phyloP scores from a whole-genome alignment of 1,284 basidiomycete genomes.

The Ustilago trichophora region DNA sequence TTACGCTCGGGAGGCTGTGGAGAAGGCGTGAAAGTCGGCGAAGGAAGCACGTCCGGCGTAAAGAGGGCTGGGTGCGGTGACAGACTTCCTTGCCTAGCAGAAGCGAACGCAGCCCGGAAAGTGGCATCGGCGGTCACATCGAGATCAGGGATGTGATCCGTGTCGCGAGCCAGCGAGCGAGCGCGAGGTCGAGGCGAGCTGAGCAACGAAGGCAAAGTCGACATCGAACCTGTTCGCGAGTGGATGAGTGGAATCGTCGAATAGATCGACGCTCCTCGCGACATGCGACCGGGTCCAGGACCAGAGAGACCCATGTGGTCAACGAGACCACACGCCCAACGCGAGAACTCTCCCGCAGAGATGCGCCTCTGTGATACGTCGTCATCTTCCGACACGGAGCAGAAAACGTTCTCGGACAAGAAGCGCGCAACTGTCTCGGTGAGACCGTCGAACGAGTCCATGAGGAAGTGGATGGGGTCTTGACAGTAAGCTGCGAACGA shows the following conservation, averaged over 20 bases:
- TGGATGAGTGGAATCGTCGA: conserved; percentile 46
- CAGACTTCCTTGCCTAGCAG: conserved; percentile 23
- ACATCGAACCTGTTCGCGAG: conserved; percentile 46
- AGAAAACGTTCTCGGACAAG: conserved; percentile 85
- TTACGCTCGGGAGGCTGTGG: conserved; percentile 31
- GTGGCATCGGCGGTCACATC: conserved; percentile 28
- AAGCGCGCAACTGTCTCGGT: conserved; percentile 86
- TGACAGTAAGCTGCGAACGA: conserved; percentile 85
- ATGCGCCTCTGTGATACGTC: conserved; percentile 71
- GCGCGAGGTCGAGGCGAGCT: conserved; percentile 37
- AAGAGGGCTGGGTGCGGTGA: conserved; percentile 36
- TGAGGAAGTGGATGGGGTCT: conserved; percentile 84
- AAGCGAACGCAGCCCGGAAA: conserved; percentile 16
- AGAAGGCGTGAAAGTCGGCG: conserved; percentile 44
- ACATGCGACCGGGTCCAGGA: conserved; percentile 24
- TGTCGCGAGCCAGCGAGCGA: conserved; percentile 30
- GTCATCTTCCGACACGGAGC: conserved; percentile 74
- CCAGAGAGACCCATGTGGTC: conserved; percentile 67
- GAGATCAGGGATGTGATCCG: conserved; percentile 18
- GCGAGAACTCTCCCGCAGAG: conserved; percentile 82
- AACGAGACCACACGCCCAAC: conserved; percentile 84
- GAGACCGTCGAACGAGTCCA: conserved; percentile 91
- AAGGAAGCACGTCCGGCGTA: conserved; percentile 46
- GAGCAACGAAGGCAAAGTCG: conserved; percentile 37
- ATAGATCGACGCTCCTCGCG: conserved; percentile 45